Evolutionary conservation across 2,329 filamentous ascomycete species (phyloP), one percentile per base, ranked within the genome.

Genomic region (Verticillium albo-atrum): DNA sequence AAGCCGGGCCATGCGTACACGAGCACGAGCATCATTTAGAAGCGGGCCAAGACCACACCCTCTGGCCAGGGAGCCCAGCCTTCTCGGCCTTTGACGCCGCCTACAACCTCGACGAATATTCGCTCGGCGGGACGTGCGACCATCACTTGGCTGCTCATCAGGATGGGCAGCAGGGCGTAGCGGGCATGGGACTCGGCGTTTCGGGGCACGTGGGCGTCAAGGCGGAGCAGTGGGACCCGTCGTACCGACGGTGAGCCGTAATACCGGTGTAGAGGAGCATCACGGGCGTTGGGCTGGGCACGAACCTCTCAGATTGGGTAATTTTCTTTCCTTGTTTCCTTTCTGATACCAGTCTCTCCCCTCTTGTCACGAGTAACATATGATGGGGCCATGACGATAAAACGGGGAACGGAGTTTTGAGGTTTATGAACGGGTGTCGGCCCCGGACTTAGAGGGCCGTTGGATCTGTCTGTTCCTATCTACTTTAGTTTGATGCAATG

Each of bases 41-140:
- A 59, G 68, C 73, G 3, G 54, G 64, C 53, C 68, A 70, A 27
- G 71, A 73, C 0, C 66, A 66, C 23, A 56, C 57, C 27, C 65
- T 69, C 15, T 75, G 72, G 73, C 57, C 65, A 4, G 68, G 66
- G n/a, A 68, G 63, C 27, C 72, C 71, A 7, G 67, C 72, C 20
- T 77, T 75, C 60, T 72, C 76, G 42, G 69, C 75, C 10, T 80
- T 77, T 60, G 74, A 78, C 5, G 66, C 72, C 23, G 70, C 74
- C 9, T 79, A 75, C 60, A 72, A 77, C 27, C 66, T 78, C 9
- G 57, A 64, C 58, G 72, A 72, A 26, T 69, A 68, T 56, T 78
- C 74, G 58, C 66, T 67, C n/a, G 30, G 30, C 6, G 30, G 26
- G 5, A 23, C 30, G 53, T 55, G 53, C 53, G 53, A 32, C 35